Evolutionary conservation across 208 protist species (phyloP).

Genomic region (Crithidia fasciculata): DNA sequence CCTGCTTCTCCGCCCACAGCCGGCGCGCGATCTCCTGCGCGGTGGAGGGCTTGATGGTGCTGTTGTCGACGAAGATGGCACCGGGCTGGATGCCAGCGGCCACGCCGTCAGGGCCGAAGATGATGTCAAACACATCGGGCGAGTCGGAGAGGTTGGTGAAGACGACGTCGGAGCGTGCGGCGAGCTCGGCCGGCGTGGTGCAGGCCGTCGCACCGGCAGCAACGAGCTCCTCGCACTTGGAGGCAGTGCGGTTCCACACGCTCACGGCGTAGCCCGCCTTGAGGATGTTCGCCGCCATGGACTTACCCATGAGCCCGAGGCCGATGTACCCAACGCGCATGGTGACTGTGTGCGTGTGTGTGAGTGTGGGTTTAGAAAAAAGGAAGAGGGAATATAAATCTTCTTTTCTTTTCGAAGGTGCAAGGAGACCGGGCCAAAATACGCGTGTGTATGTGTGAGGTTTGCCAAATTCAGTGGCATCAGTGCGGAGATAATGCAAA

Average conservation of each 20-base stretch:
- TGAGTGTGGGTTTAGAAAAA: no score
- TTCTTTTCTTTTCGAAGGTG: no score
- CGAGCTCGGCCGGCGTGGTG: slow-evolving; percentile 82
- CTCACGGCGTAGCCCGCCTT: slow-evolving; percentile 86
- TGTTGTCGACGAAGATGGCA: slow-evolving; percentile 94
- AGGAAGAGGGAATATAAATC: no score
- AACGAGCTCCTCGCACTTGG: slow-evolving; percentile 85
- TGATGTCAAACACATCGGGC: slow-evolving; percentile 83
- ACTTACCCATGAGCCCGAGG: slow-evolving; percentile 93
- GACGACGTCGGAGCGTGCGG: slow-evolving; percentile 83
- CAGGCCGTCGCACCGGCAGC: slow-evolving; percentile 69
- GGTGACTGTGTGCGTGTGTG: background rate
- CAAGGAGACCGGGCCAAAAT: no score
- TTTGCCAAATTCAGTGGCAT: no score
- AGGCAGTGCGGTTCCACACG: slow-evolving; percentile 89
- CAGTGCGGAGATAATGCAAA: slow-evolving; percentile 1
- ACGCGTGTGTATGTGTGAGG: no score
- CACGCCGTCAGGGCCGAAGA: slow-evolving; percentile 87
- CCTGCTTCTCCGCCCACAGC: slow-evolving; percentile 77
- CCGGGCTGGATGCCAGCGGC: slow-evolving; percentile 73
- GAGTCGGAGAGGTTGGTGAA: slow-evolving; percentile 95
- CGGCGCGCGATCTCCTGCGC: slow-evolving; percentile 85
- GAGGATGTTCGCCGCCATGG: slow-evolving; percentile 91
- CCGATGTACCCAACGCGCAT: slow-evolving; percentile 93
- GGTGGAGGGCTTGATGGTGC: slow-evolving; percentile 94